Evolutionary conservation across 2,329 filamentous ascomycete genomes (phyloP).

Genomic region (Fonsecaea monophora): DNA sequence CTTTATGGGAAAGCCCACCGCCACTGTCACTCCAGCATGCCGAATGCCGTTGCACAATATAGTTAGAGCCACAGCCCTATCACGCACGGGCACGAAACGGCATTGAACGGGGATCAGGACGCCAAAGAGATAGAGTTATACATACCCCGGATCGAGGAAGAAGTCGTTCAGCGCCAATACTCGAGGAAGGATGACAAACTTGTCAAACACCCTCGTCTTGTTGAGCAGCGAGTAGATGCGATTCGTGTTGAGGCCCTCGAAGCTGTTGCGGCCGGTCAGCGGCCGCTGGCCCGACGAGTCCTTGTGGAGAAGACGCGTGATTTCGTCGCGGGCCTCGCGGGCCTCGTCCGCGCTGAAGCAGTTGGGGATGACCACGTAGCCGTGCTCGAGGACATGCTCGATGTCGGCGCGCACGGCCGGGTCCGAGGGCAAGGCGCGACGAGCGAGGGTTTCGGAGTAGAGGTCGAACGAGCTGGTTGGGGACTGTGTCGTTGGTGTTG

Average conservation of each 20-base stretch:
- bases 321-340: slow-evolving; percentile 43
- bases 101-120: too few relatives aligned
- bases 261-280: slow-evolving; percentile 45
- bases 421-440: slow-evolving; percentile 36
- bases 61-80: too few relatives aligned
- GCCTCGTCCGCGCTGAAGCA: slow-evolving; percentile 46
- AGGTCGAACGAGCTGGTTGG: slow-evolving; percentile 21
- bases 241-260: slow-evolving; percentile 49
- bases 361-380: slow-evolving; percentile 47
- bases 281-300: slow-evolving; percentile 26
- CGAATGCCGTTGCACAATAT: too few relatives aligned
- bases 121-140: background rate
- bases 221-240: slow-evolving; percentile 50
- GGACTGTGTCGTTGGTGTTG: background rate
- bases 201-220: slow-evolving; percentile 50
- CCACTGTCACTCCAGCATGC: background rate
- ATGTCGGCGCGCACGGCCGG: slow-evolving; percentile 40
- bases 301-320: slow-evolving; percentile 45
- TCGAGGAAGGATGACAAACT: slow-evolving; percentile 46
- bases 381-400: slow-evolving; percentile 45
- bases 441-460: slow-evolving; percentile 19
- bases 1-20: too few relatives aligned
- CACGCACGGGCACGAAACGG: too few relatives aligned
- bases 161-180: slow-evolving; percentile 51
- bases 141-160: slow-evolving; percentile 48